These are phyloP conservation scores for Rhizopus stolonifer DNA, from an alignment of 371 early-diverging fungal species.

Conservation along the genomic window DNA sequence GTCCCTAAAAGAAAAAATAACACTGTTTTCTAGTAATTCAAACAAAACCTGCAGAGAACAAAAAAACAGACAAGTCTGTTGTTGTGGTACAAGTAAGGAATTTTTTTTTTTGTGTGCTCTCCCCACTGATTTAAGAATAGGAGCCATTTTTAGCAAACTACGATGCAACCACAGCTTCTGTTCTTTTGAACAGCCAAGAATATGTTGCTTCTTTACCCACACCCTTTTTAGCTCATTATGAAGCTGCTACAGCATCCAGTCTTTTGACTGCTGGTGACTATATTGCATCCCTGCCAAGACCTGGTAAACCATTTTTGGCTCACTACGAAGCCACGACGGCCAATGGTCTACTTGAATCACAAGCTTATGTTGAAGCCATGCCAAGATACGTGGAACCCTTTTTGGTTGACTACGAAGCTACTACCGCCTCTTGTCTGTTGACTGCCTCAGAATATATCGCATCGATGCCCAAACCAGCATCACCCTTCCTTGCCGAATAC, in stretches of 20 bases:
- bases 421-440: constrained; percentile 3
- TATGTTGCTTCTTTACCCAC: neutral
- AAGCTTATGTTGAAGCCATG: neutral
- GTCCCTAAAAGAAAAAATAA: neutral
- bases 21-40: no score
- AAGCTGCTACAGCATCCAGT: constrained; percentile 3
- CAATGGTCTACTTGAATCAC: neutral
- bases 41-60: neutral
- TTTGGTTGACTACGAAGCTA: constrained; percentile 14
- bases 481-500: neutral
- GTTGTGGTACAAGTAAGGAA: neutral
- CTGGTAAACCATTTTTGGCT: constrained; percentile 10
- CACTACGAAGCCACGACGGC: constrained; percentile 8
- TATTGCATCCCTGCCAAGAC: constrained; percentile 2
- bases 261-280: neutral
- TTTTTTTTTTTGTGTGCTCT: neutral
- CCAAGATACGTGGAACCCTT: neutral
- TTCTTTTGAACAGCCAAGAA: neutral
- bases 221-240: constrained; percentile 2
- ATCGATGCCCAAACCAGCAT: neutral
- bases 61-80: neutral
- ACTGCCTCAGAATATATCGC: neutral
- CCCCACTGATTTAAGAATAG: neutral
- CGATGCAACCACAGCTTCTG: constrained; percentile 1
- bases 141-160: neutral